Evolutionary conservation across 352 stramenopile species (phyloP).

Genomic region (Blastocystis sp.): DNA sequence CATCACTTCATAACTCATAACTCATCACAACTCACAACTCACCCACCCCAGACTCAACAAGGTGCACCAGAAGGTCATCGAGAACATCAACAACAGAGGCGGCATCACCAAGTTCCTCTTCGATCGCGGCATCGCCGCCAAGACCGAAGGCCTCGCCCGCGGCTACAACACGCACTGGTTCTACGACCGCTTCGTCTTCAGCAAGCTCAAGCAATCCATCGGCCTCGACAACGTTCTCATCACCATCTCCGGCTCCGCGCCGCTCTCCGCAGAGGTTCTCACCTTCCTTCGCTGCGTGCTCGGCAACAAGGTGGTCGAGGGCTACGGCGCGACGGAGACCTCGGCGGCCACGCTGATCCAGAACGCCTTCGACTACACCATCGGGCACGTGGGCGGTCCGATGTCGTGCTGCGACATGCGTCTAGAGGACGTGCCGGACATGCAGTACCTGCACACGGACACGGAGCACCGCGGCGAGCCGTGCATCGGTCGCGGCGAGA

Average conservation of each 20-base stretch:
- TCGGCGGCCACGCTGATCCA: constrained; percentile 30
- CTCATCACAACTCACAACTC: not conserved
- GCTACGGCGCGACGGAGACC: constrained; percentile 55
- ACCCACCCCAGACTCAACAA: constrained; percentile 35
- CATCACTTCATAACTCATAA: not conserved
- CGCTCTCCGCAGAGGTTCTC: constrained; percentile 33
- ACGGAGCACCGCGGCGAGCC: constrained; percentile 18
- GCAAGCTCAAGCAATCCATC: not conserved
- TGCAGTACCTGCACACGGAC: constrained; percentile 79
- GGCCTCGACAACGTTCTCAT: constrained; percentile 7
- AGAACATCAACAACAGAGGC: constrained; percentile 76
- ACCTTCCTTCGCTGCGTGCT: constrained; percentile 55
- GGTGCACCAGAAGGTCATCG: constrained; percentile 39
- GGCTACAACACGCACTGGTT: constrained; percentile 80
- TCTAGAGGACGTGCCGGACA: constrained; percentile 82
- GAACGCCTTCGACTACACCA: constrained; percentile 11
- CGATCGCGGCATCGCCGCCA: constrained; percentile 80
- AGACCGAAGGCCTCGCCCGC: constrained; percentile 78
- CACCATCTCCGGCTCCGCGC: constrained; percentile 62
- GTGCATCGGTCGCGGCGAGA: constrained; percentile 53
- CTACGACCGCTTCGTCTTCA: constrained; percentile 65
- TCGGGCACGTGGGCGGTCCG: constrained; percentile 44
- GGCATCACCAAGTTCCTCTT: constrained; percentile 82
- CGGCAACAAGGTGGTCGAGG: constrained; percentile 50
- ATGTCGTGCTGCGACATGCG: constrained; percentile 76